A percentile compares a stretch with the other conserved stretches of the same genome.
Conservation (phyloP, 352 stramenopile genomes). For the Pythium aristosporum region DNA sequence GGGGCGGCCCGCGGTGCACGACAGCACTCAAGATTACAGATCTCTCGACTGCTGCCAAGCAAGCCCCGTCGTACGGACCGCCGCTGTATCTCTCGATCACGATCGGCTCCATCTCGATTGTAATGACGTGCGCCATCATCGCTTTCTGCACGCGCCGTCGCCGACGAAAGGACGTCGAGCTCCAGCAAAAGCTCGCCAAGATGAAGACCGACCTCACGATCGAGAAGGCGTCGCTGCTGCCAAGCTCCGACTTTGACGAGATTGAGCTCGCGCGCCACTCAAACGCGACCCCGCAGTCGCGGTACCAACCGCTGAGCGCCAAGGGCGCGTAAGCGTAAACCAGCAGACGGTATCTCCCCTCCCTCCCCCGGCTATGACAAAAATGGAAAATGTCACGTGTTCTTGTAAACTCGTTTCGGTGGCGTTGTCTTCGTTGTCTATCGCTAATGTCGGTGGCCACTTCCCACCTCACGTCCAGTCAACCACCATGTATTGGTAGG, state of each 20-base stretch:
- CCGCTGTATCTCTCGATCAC: constrained; percentile 31
- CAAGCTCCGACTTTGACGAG: constrained; percentile 21
- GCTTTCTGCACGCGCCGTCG: constrained; percentile 33
- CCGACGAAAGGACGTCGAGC: constrained; percentile 15
- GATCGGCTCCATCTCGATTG: constrained; percentile 25
- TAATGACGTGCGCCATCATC: constrained; percentile 46
- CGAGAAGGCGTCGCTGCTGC: constrained; percentile 22
- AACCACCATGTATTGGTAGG: neutral
- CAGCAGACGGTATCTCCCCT: neutral
- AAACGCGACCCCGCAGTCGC: constrained; percentile 18
- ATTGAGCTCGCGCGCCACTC: constrained; percentile 20
- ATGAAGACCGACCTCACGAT: constrained; percentile 18
- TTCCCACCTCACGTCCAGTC: neutral
- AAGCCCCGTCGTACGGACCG: constrained; percentile 29
- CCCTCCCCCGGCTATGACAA: neutral
- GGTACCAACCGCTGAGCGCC: constrained; percentile 18
- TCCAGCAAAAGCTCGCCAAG: constrained; percentile 39
- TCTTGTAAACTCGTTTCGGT: neutral
- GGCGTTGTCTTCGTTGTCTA: neutral
- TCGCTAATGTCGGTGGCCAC: neutral
- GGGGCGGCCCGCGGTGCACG: constrained; percentile 63
- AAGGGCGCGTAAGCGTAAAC: constrained; percentile 13
- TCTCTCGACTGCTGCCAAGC: neutral
- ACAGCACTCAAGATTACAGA: constrained; percentile 35
- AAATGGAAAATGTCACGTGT: constrained; percentile 4